Base-by-base conservation (phyloP, 768 basidiomycete genomes). In the Rhodotorula kratochvilovae region DNA sequence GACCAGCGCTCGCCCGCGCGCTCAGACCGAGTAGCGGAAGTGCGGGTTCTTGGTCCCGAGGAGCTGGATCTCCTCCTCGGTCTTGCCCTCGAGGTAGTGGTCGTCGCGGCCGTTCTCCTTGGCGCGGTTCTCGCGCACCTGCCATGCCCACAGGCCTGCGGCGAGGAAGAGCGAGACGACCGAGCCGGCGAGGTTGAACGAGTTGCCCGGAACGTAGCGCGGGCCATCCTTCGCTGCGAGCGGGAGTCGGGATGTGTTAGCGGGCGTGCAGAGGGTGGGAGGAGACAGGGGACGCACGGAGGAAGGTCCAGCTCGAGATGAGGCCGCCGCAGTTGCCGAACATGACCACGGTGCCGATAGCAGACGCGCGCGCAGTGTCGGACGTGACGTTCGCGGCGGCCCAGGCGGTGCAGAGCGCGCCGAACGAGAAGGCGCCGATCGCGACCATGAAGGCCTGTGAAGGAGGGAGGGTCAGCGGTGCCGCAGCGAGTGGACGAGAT, bases 281-380 rank as follows among this genome's bases (percentile, higher is more conserved):
- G n/a, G 39, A 35, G 25, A 19, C 39, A 12, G 36, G 13, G 33
- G 54, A 53, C 51, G 27, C 5, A 35, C 31, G 63, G 17, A 50
- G 50, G 42, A 62, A 70, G 17, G 64, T 68, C 77, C 77, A 78
- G n/a, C 73, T 72, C 1, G 72, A 50, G n/a, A 78, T 66, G 3
- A 78, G 29, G 1, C 70, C 74, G 3, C 77, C 77, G 35, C 68
- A n/a, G 58, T 74, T 77, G 25, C 79, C 77, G 10, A 65, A 29
- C 60, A 76, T 65, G 25, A 76, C 76, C 33, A 62, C 71, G 27
- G 55, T 59, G 3, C 71, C 78, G 39, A 79, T 67, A 3, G 74
- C 73, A 2, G 68, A 63, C 2, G 74, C 68, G 0, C 78, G 56
- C 0, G 66, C 73, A 3, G 75, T 71, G 59, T 78, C 77, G 6